A percentile compares a stretch with the other conserved stretches of the same genome.
Evolutionary conservation across 129 eudicot genomes (phyloP).

Genomic region (Scalesia atractyloides): DNA sequence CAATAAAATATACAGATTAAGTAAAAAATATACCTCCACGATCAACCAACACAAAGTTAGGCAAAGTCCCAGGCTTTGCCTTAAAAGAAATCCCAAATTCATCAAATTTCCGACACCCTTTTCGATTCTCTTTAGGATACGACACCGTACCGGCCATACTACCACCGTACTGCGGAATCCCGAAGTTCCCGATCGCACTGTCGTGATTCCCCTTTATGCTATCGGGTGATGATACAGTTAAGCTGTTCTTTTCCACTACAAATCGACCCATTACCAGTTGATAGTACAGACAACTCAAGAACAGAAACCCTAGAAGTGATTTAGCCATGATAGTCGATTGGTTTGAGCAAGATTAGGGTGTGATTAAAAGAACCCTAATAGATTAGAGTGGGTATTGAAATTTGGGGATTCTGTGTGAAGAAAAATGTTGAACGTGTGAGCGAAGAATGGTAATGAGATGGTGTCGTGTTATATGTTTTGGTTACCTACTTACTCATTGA

Average conservation of each 20-base stretch:
- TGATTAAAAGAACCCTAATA: conserved; percentile 14
- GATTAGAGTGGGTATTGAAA: conserved; percentile 10
- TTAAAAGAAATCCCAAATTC: conserved; percentile 72
- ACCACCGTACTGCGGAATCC: conserved; percentile 93
- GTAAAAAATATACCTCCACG: conserved; percentile 70
- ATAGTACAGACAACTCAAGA: conserved; percentile 29
- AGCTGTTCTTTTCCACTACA: conserved; percentile 86
- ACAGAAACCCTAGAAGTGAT: conserved; percentile 44
- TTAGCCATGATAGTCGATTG: conserved; percentile 18
- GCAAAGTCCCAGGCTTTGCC: conserved; percentile 82
- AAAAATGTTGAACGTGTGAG: conserved; percentile 35
- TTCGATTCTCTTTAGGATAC: conserved; percentile 81
- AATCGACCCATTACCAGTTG: conserved; percentile 47
- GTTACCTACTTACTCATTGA: conserved; percentile 7
- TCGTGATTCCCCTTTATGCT: conserved; percentile 72
- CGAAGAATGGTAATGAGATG: conserved; percentile 2
- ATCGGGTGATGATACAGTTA: conserved; percentile 76
- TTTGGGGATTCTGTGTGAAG: not conserved
- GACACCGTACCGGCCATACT: conserved; percentile 88
- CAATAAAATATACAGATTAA: not conserved
- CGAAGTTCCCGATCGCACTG: conserved; percentile 93
- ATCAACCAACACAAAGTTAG: conserved; percentile 80
- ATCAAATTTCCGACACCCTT: conserved; percentile 65
- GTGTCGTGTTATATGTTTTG: conserved; percentile 5
- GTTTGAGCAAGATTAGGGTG: not conserved